Conservation (phyloP, 129 eudicot species). For the Oenanthe sinensis region DNA sequence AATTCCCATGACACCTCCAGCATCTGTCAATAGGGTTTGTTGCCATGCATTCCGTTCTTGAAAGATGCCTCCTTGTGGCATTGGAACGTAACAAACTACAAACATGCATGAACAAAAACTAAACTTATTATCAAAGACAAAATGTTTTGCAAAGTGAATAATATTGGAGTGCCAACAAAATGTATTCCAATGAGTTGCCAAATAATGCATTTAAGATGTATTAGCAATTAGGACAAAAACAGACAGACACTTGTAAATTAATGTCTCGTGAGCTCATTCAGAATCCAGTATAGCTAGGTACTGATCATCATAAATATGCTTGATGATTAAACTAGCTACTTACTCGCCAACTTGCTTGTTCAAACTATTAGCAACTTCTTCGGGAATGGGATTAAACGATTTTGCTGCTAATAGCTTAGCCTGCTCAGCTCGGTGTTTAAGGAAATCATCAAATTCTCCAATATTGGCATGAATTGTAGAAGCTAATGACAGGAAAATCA, state of each 20-base stretch:
- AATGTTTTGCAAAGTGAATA: not conserved
- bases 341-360: constrained; percentile 34
- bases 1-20: constrained; percentile 56
- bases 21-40: constrained; percentile 67
- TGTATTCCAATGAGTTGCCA: not conserved
- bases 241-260: no score
- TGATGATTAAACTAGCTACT: not conserved
- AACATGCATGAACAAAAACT: not conserved
- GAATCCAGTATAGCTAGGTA: not conserved
- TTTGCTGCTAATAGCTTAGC: constrained; percentile 19
- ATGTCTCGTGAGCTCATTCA: not conserved
- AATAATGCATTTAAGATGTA: not conserved
- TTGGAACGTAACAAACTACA: constrained; percentile 13
- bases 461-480: constrained; percentile 11
- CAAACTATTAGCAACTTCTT: constrained; percentile 22
- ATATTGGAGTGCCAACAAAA: not conserved
- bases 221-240: no score
- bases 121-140: not conserved
- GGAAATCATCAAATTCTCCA: constrained; percentile 24
- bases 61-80: constrained; percentile 35
- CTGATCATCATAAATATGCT: not conserved
- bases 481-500: constrained; percentile 23
- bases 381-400: constrained; percentile 40
- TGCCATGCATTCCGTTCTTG: constrained; percentile 31
- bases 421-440: constrained; percentile 21